Percentiles rank a stretch among this genome's conserved stretches.
phyloP scores from a whole-genome alignment of 2,329 filamentous ascomycete genomes.

The Sphaerulina vaccinii region DNA sequence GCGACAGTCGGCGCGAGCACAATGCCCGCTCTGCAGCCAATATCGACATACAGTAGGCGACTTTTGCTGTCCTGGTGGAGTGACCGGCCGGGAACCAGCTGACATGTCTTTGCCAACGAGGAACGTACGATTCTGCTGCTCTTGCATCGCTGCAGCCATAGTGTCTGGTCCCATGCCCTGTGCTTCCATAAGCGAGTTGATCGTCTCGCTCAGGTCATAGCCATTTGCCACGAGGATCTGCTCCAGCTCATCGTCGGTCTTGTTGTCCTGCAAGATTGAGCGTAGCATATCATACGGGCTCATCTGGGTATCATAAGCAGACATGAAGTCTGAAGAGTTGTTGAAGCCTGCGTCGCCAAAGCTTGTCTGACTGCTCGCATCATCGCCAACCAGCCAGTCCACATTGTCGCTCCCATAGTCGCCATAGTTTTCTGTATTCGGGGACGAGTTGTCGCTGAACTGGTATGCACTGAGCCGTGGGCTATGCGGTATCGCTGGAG shows the following conservation, averaged over 20 bases:
- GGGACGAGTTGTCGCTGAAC: conserved; percentile 74
- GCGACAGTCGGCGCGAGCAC: conserved; percentile 89
- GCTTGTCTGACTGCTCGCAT: conserved; percentile 75
- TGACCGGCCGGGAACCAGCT: conserved; percentile 67
- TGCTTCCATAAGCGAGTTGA: conserved; percentile 81
- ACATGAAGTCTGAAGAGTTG: conserved; percentile 74
- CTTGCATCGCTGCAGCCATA: conserved; percentile 29
- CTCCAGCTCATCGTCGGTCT: conserved; percentile 92
- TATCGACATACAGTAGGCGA: conserved; percentile 95
- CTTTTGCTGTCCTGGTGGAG: conserved; percentile 73
- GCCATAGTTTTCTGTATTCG: conserved; percentile 80
- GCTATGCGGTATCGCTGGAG: conserved; percentile 87
- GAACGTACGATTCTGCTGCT: conserved; percentile 56
- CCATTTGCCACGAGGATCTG: conserved; percentile 82
- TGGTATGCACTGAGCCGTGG: conserved; percentile 93
- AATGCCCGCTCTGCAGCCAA: conserved; percentile 92
- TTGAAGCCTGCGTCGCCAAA: conserved; percentile 72
- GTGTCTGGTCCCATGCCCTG: conserved; percentile 52
- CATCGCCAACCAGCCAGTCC: conserved; percentile 89
- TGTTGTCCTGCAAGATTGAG: conserved; percentile 85
- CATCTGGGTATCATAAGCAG: conserved; percentile 77
- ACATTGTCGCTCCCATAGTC: conserved; percentile 93
- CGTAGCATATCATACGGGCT: conserved; percentile 96
- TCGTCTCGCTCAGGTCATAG: conserved; percentile 90
- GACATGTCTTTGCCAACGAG: conserved; percentile 89